phyloP scores from a whole-genome alignment of 2,329 filamentous ascomycete genomes.

The Microdochium paspali region DNA sequence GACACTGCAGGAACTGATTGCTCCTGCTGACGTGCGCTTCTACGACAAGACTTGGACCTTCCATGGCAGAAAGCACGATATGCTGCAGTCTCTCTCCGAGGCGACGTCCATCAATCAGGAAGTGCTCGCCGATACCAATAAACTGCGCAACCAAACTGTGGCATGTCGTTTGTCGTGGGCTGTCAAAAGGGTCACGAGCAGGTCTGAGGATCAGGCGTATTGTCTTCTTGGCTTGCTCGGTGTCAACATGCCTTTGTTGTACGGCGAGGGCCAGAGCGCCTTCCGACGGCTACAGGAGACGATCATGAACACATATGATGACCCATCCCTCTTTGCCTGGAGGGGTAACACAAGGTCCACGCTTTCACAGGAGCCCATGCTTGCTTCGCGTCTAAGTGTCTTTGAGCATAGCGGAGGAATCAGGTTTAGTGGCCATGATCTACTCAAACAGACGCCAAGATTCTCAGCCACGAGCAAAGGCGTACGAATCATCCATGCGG shows the following conservation, averaged over 20 bases:
- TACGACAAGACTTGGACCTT: conserved; percentile 6
- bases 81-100: conserved; percentile 2
- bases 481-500: too few species aligned
- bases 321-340: conserved; percentile 7
- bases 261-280: conserved; percentile 6
- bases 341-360: too few species aligned
- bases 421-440: too few species aligned
- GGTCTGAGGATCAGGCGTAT: conserved; percentile 9
- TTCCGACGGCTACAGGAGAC: conserved; percentile 8
- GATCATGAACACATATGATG: conserved; percentile 6
- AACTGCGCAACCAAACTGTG: not conserved
- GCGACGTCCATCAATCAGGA: conserved; percentile 5
- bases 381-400: too few species aligned
- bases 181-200: conserved; percentile 3
- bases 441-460: too few species aligned
- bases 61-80: conserved; percentile 1
- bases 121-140: not conserved
- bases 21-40: conserved; percentile 6
- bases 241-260: conserved; percentile 9
- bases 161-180: conserved; percentile 8
- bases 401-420: too few species aligned
- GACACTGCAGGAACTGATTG: conserved; percentile 11
- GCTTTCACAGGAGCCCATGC: too few species aligned
- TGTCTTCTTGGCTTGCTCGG: conserved; percentile 9
- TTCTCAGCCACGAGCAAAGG: too few species aligned